Percentiles rank a stretch among this genome's conserved stretches.
Evolutionary conservation across 2,329 filamentous ascomycete species (phyloP).

Genomic region (Phialocephala subalpina): DNA sequence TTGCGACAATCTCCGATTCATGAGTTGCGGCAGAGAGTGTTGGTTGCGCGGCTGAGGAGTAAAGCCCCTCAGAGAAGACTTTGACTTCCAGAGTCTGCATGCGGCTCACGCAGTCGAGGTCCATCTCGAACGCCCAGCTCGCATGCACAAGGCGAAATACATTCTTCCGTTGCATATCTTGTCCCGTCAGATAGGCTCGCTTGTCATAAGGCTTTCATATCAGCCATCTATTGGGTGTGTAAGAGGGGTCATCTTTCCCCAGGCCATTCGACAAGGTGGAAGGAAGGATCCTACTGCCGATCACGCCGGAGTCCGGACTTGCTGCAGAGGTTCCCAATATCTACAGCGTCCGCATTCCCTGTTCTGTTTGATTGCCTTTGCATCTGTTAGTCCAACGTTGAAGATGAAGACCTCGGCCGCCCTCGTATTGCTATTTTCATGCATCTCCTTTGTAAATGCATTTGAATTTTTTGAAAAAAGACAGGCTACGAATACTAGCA

Average conservation of each 20-base stretch:
- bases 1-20: too few species aligned
- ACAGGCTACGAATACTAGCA: neutral
- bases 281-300: neutral
- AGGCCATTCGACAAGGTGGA: neutral
- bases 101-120: neutral
- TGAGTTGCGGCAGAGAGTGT: neutral
- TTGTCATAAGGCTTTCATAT: neutral
- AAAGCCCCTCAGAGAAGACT: neutral
- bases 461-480: neutral
- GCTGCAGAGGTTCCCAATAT: neutral
- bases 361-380: neutral
- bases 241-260: neutral
- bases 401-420: neutral
- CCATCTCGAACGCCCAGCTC: neutral
- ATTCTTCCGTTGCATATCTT: neutral
- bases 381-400: neutral
- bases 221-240: neutral
- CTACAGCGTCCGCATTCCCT: neutral
- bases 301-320: neutral
- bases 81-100: neutral
- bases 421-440: neutral
- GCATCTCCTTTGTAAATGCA: neutral
- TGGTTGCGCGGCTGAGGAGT: neutral
- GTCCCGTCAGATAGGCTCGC: neutral
- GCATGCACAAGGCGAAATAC: neutral